Conservation (phyloP, 2,329 filamentous ascomycete genomes). For the Neocatenulostroma microsporum region DNA sequence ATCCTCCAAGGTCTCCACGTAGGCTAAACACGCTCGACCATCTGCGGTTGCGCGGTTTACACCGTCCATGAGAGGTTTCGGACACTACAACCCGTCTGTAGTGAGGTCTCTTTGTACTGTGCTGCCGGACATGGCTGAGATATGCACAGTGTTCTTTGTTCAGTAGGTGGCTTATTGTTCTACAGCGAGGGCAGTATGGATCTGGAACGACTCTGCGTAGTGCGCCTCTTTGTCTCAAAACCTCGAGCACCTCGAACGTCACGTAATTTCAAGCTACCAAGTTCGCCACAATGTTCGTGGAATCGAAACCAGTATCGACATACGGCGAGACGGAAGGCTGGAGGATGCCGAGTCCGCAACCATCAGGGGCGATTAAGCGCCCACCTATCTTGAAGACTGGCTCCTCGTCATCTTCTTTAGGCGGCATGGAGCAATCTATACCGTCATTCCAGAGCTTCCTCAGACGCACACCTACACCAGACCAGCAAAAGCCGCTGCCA, state of each 20-base stretch:
- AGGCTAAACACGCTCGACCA: no score
- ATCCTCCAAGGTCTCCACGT: no score
- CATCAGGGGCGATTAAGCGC: constrained; percentile 1
- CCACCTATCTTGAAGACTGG: constrained; percentile 9
- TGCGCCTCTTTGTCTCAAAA: constrained; percentile 7
- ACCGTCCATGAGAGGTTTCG: no score
- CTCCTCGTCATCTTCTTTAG: constrained; percentile 18
- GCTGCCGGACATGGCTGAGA: not conserved
- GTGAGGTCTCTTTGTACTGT: no score
- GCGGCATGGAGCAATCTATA: constrained; percentile 20
- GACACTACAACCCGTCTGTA: no score
- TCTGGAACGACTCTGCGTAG: not conserved
- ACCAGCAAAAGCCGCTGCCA: constrained; percentile 26
- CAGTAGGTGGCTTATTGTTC: not conserved
- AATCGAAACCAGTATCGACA: constrained; percentile 18
- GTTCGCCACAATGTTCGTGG: constrained; percentile 17
- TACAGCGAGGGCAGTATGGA: not conserved
- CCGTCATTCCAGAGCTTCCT: constrained; percentile 29
- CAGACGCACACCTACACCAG: constrained; percentile 22
- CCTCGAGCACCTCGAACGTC: not conserved
- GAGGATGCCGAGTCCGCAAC: constrained; percentile 12
- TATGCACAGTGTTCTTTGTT: constrained; percentile 5
- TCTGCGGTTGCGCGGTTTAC: no score
- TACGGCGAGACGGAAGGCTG: constrained; percentile 17
- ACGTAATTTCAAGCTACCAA: not conserved